phyloP scores from a whole-genome alignment of 2,329 filamentous ascomycete species.

The Cladosporium sp. region DNA sequence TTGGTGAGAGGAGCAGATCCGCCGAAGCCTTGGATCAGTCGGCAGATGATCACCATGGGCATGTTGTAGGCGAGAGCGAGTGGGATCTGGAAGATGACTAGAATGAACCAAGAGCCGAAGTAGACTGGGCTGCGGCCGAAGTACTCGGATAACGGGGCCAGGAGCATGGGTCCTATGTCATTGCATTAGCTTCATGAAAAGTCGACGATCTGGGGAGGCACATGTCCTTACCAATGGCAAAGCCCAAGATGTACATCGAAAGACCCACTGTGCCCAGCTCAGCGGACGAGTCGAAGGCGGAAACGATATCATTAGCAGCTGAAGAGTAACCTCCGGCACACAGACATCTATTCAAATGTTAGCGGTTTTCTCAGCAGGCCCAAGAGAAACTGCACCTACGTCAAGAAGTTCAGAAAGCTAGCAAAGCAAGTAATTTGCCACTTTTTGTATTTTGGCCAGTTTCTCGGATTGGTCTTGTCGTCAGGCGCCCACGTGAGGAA shows the following conservation, averaged over 20 bases:
- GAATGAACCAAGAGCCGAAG: constrained; percentile 36
- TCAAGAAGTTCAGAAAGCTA: constrained; percentile 31
- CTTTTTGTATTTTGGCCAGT: constrained; percentile 36
- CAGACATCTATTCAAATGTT: neutral
- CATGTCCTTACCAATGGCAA: constrained; percentile 32
- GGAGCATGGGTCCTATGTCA: constrained; percentile 13
- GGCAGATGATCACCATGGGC: constrained; percentile 38
- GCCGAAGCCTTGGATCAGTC: constrained; percentile 39
- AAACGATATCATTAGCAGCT: constrained; percentile 36
- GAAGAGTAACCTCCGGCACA: constrained; percentile 46
- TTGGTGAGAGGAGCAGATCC: constrained; percentile 36
- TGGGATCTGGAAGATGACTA: constrained; percentile 40
- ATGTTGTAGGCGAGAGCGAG: constrained; percentile 41
- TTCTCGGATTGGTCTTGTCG: constrained; percentile 36
- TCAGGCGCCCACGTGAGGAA: constrained; percentile 19
- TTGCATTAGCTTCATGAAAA: neutral
- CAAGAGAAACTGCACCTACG: no score
- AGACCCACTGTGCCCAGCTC: constrained; percentile 43
- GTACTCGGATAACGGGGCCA: constrained; percentile 19
- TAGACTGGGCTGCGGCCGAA: constrained; percentile 20
- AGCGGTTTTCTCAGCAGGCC: no score
- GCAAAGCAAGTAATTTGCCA: constrained; percentile 42
- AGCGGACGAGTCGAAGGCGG: constrained; percentile 38
- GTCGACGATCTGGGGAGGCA: neutral
- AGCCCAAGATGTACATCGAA: constrained; percentile 44